Percentiles rank a stretch among this genome's conserved stretches.
Evolutionary conservation across 495 filamentous ascomycete genomes (phyloP).

Genomic region (Aspergillus asperescens): DNA sequence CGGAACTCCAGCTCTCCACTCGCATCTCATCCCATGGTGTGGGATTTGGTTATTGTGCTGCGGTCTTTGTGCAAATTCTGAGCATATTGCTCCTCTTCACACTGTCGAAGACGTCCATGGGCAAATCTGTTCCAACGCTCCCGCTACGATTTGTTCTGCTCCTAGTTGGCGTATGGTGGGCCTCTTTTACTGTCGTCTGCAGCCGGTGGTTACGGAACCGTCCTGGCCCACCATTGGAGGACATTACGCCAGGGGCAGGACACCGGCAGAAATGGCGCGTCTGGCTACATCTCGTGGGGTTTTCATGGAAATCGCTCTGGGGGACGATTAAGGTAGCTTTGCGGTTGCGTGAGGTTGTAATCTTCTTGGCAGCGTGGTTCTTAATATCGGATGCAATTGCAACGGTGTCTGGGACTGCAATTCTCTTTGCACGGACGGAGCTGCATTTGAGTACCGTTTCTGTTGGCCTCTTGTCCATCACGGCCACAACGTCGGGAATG

Average conservation of each 20-base stretch:
- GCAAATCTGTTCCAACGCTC: conserved; percentile 27
- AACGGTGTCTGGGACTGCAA: conserved; percentile 84
- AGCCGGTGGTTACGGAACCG: conserved; percentile 76
- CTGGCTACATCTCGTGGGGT: conserved; percentile 54
- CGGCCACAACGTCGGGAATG: conserved; percentile 71
- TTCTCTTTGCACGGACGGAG: conserved; percentile 85
- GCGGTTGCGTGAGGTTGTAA: conserved; percentile 66
- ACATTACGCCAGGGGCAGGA: conserved; percentile 12
- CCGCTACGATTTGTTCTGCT: conserved; percentile 73
- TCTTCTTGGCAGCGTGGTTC: conserved; percentile 88
- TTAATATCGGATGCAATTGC: conserved; percentile 82
- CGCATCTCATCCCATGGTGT: conserved; percentile 77
- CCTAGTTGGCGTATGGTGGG: conserved; percentile 85
- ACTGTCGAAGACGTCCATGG: conserved; percentile 57
- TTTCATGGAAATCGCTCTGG: conserved; percentile 76
- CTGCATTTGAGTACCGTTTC: conserved; percentile 72
- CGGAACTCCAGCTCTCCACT: conserved; percentile 67
- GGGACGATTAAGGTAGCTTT: conserved; percentile 70
- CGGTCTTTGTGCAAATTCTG: conserved; percentile 66
- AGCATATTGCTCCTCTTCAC: conserved; percentile 63
- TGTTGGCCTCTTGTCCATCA: conserved; percentile 76
- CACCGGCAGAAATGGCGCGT: conserved; percentile 26
- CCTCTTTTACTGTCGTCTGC: conserved; percentile 71
- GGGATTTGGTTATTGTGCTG: conserved; percentile 74
- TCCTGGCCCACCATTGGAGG: conserved; percentile 69